Evolutionary conservation across 805 yeast genomes (phyloP).

Genomic region (Kluyveromyces dobzhanskii): DNA sequence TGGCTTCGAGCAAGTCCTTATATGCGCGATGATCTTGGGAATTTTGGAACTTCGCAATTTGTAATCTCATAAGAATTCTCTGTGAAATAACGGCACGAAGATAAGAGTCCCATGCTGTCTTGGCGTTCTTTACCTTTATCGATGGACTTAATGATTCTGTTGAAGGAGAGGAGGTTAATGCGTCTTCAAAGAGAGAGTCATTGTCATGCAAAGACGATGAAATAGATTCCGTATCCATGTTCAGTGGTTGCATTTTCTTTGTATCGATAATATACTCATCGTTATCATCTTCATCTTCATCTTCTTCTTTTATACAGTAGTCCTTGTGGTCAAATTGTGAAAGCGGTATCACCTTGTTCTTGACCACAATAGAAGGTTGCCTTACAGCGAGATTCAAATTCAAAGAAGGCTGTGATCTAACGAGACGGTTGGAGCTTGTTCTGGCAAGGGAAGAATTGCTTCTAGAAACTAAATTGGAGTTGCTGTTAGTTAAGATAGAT

Average conservation of each 20-base stretch:
- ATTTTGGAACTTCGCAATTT: constrained; percentile 18
- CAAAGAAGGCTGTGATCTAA: constrained; percentile 21
- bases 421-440: constrained; percentile 9
- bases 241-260: constrained; percentile 8
- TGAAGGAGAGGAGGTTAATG: neutral
- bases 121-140: constrained; percentile 5
- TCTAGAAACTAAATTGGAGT: constrained; percentile 9
- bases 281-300: constrained; percentile 9
- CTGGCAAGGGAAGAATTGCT: constrained; percentile 29
- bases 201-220: constrained; percentile 1
- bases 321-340: constrained; percentile 17
- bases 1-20: constrained; percentile 9
- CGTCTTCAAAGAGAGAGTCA: constrained; percentile 4
- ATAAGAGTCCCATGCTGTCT: constrained; percentile 15
- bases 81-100: constrained; percentile 20
- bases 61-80: constrained; percentile 22
- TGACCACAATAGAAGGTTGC: constrained; percentile 30
- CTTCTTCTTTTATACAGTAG: constrained; percentile 23
- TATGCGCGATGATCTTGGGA: constrained; percentile 6
- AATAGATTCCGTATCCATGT: constrained; percentile 1
- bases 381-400: constrained; percentile 23
- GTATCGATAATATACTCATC: constrained; percentile 18
- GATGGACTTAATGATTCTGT: constrained; percentile 9
- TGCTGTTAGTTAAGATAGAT: constrained; percentile 20
- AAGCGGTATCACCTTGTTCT: constrained; percentile 28